phyloP scores from a whole-genome alignment of 2,329 filamentous ascomycete genomes.

The Juglanconis juglandina region DNA sequence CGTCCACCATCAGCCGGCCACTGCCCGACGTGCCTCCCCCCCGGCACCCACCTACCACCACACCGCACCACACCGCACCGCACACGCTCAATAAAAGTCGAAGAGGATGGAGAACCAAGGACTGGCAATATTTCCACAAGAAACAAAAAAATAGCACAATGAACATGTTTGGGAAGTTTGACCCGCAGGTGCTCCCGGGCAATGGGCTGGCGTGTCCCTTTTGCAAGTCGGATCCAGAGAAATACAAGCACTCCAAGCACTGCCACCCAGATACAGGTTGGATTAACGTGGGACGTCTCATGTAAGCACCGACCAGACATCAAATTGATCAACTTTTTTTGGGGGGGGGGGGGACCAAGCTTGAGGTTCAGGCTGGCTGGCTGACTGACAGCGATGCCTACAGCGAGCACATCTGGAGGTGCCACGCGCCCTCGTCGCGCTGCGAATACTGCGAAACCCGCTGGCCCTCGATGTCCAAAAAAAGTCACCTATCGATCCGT shows the following conservation, averaged over 20 bases:
- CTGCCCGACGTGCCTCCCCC: not conserved
- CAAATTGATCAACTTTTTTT: not conserved
- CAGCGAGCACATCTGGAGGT: slow-evolving; percentile 1
- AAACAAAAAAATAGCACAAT: not conserved
- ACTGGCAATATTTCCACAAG: too few relatives aligned
- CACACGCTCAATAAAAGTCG: not conserved
- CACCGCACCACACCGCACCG: not conserved
- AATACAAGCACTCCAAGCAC: not conserved
- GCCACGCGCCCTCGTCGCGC: not conserved
- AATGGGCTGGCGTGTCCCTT: slow-evolving; percentile 2
- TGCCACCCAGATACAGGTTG: not conserved
- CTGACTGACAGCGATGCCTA: not conserved
- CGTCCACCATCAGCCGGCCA: not conserved
- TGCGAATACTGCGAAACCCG: not conserved
- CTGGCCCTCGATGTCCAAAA: not conserved
- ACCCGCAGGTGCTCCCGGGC: not conserved
- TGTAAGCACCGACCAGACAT: not conserved
- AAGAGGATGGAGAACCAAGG: too few relatives aligned
- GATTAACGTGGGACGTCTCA: not conserved
- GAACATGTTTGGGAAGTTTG: not conserved
- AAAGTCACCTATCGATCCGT: not conserved
- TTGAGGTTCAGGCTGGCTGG: not conserved
- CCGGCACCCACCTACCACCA: not conserved
- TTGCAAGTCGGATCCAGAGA: not conserved
- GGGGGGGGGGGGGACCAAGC: not conserved